Evolutionary conservation across 2,329 filamentous ascomycete species (phyloP).

Genomic region (Monosporascus sp.): DNA sequence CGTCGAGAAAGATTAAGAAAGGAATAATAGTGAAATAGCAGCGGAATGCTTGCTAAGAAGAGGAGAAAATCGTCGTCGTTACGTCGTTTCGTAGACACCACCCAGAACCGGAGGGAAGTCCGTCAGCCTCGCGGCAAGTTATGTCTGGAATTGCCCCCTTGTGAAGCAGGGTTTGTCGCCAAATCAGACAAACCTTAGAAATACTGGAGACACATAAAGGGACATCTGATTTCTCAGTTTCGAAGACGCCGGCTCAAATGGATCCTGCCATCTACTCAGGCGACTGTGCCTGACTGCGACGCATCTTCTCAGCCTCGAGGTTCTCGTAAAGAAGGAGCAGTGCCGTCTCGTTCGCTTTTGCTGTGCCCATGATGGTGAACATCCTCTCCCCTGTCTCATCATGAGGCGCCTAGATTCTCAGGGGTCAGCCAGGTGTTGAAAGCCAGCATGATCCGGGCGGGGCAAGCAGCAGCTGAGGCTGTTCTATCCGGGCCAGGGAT

Average conservation of each 20-base stretch:
- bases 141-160: constrained; percentile 50
- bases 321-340: constrained; percentile 98
- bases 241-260: constrained; percentile 14
- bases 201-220: constrained; percentile 22
- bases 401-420: constrained; percentile 62
- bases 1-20: constrained; percentile 21
- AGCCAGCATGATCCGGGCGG: background rate
- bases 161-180: constrained; percentile 37
- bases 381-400: constrained; percentile 97
- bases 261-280: constrained; percentile 37
- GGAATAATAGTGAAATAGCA: constrained; percentile 16
- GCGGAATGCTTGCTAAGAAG: constrained; percentile 19
- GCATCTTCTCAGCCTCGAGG: constrained; percentile 97
- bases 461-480: background rate
- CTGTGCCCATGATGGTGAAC: constrained; percentile 98
- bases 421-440: constrained; percentile 8
- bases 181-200: constrained; percentile 44
- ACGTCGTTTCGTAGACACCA: constrained; percentile 39
- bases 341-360: constrained; percentile 90
- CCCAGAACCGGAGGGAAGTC: constrained; percentile 32
- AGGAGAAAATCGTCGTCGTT: constrained; percentile 28
- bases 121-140: constrained; percentile 57
- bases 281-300: constrained; percentile 72
- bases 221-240: constrained; percentile 27
- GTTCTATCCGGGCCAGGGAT: background rate